Evolutionary conservation across 2,329 filamentous ascomycete genomes (phyloP).

Genomic region (Claviceps purpurea): DNA sequence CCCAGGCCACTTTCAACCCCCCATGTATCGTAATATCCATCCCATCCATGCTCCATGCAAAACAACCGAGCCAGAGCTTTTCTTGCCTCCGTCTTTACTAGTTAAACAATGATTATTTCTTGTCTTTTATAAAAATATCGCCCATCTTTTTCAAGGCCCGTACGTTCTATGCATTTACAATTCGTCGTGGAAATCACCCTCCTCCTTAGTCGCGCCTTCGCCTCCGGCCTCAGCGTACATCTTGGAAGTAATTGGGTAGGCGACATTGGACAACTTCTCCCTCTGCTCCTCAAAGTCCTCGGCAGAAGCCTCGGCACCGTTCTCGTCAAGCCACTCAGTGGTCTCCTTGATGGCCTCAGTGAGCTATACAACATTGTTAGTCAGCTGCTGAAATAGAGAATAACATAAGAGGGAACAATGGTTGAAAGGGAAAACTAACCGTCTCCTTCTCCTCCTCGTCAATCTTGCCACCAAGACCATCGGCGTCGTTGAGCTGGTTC

Average conservation of each 20-base stretch:
- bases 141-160: neutral
- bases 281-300: constrained; percentile 99
- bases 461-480: constrained; percentile 96
- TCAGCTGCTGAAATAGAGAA: constrained; percentile 5
- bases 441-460: constrained; percentile 97
- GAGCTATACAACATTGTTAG: constrained; percentile 43
- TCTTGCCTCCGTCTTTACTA: neutral
- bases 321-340: constrained; percentile 93
- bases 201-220: constrained; percentile 44
- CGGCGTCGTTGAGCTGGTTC: constrained; percentile 97
- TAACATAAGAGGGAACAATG: too few relatives aligned
- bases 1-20: constrained; percentile 6
- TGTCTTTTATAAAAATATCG: constrained; percentile 3
- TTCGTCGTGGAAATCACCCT: constrained; percentile 66
- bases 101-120: neutral
- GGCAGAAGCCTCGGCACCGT: constrained; percentile 66
- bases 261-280: constrained; percentile 94
- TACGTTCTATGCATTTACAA: constrained; percentile 44
- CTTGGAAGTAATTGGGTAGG: constrained; percentile 98
- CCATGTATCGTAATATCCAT: constrained; percentile 9
- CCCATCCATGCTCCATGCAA: constrained; percentile 10
- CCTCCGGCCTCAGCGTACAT: constrained; percentile 62
- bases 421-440: constrained; percentile 34
- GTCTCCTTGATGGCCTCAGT: constrained; percentile 94
- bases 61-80: constrained; percentile 13